Conservation (phyloP, 257 asterid species). For the Solanum bulbocastanum region DNA sequence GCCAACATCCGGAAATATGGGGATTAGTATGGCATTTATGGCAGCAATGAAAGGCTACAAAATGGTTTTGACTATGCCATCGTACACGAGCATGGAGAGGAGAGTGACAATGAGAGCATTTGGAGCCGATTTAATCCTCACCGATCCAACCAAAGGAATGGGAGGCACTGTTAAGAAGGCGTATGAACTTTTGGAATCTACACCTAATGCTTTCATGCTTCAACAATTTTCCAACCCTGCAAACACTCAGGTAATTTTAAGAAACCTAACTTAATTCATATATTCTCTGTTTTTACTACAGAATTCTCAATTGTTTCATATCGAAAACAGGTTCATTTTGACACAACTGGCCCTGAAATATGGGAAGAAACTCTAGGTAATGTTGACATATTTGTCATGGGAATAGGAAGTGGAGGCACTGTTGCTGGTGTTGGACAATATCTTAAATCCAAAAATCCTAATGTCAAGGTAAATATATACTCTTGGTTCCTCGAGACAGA, state of each 20-base stretch:
- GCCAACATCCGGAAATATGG: slow-evolving; percentile 99
- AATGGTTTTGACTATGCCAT: slow-evolving; percentile 98
- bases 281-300: not conserved
- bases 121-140: slow-evolving; percentile 84
- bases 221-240: slow-evolving; percentile 95
- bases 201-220: slow-evolving; percentile 81
- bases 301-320: not conserved
- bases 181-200: slow-evolving; percentile 59
- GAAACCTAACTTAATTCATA: not conserved
- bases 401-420: slow-evolving; percentile 98
- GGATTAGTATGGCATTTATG: slow-evolving; percentile 94
- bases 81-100: slow-evolving; percentile 92
- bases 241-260: slow-evolving; percentile 29
- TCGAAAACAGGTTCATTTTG: slow-evolving; percentile 62
- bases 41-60: slow-evolving; percentile 97
- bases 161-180: slow-evolving; percentile 96
- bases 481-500: not conserved
- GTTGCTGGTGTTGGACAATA: slow-evolving; percentile 94
- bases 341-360: slow-evolving; percentile 97
- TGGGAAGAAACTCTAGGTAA: slow-evolving; percentile 94
- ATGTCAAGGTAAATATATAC: slow-evolving; percentile 48
- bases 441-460: slow-evolving; percentile 76
- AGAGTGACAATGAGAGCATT: slow-evolving; percentile 91
- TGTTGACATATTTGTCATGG: slow-evolving; percentile 90
- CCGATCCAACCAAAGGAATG: slow-evolving; percentile 93